Percentiles rank a stretch among this genome's conserved stretches.
Evolutionary conservation across 2,329 filamentous ascomycete species (phyloP).

Genomic region (Xylariaceae sp.): DNA sequence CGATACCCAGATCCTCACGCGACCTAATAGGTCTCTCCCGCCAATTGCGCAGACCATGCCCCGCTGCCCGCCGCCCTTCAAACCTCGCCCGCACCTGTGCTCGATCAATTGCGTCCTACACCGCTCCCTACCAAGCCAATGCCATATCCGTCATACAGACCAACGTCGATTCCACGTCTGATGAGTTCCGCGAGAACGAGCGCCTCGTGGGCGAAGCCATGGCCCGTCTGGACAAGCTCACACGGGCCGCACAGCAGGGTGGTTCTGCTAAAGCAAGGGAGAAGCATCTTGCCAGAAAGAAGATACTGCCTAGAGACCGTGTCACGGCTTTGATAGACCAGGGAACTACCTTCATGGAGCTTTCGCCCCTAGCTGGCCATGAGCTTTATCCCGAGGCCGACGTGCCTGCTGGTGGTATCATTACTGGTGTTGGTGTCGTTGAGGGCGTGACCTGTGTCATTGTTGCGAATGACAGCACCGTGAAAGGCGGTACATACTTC

Average conservation of each 20-base stretch:
- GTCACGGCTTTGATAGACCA: conserved; percentile 85
- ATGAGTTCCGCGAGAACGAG: conserved; percentile 79
- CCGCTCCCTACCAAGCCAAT: conserved; percentile 74
- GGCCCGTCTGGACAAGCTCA: conserved; percentile 65
- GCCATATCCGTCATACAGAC: conserved; percentile 79
- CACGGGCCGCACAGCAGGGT: conserved; percentile 68
- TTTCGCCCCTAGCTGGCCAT: conserved; percentile 88
- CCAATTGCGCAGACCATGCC: conserved; percentile 38
- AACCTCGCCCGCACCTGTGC: conserved; percentile 18
- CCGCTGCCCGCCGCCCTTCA: conserved; percentile 30
- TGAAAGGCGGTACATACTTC: conserved; percentile 96
- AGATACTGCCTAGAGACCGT: conserved; percentile 91
- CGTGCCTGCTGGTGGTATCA: conserved; percentile 84
- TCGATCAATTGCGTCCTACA: conserved; percentile 67
- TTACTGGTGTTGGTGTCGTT: conserved; percentile 87
- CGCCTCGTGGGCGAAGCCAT: conserved; percentile 73
- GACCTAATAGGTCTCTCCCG: conserved; percentile 44
- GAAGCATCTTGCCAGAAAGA: conserved; percentile 83
- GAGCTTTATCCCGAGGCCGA: conserved; percentile 84
- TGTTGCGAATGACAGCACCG: conserved; percentile 92
- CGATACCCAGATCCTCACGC: conserved; percentile 45
- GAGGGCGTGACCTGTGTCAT: conserved; percentile 91
- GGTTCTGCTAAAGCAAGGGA: conserved; percentile 78
- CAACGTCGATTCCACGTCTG: conserved; percentile 71
- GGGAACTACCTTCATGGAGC: conserved; percentile 84